These are phyloP conservation scores for Xylariaceae sp. DNA, from an alignment of 2,329 filamentous ascomycete genomes.

Conservation along the genomic window DNA sequence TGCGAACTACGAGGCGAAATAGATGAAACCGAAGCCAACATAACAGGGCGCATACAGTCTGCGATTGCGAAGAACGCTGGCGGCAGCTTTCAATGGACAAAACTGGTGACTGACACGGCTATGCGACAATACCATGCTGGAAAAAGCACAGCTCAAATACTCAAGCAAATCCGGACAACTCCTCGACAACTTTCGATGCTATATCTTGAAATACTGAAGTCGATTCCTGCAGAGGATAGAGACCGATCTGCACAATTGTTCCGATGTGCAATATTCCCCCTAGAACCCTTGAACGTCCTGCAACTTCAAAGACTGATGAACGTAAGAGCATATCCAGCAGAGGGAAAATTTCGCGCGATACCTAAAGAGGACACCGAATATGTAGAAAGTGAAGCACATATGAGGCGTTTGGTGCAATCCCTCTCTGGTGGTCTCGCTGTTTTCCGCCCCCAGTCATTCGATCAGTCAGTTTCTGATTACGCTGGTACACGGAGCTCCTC, in stretches of 20 bases:
- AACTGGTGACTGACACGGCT: constrained; percentile 2
- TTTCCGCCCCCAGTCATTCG: background rate
- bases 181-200: background rate
- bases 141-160: background rate
- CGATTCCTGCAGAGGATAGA: background rate
- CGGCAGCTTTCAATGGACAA: constrained; percentile 2
- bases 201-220: background rate
- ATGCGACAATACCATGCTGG: background rate
- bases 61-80: background rate
- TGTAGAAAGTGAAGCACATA: background rate
- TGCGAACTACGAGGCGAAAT: background rate
- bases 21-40: background rate
- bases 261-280: background rate
- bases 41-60: background rate
- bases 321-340: background rate
- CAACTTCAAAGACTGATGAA: background rate
- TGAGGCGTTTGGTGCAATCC: background rate
- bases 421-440: background rate
- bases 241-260: background rate
- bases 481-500: no score
- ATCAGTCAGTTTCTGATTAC: background rate
- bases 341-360: background rate
- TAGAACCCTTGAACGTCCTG: background rate
- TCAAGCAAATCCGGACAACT: background rate
- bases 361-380: background rate